Conservation (phyloP, 1,284 basidiomycete species). For the Mycena sp. region DNA sequence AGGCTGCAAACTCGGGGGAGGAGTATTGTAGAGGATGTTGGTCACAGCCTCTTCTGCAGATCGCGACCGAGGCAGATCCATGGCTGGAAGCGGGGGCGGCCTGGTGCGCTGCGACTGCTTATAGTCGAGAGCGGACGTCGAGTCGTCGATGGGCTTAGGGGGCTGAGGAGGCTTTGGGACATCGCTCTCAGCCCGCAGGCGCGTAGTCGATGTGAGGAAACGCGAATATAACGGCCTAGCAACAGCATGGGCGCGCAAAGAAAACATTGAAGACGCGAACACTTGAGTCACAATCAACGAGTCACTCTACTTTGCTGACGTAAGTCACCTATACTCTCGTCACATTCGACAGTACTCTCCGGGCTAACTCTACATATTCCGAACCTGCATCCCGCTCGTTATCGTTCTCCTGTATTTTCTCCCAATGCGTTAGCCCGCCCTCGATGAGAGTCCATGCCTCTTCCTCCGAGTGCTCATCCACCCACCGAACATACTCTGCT, state of each 20-base stretch:
- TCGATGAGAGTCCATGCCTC: constrained; percentile 80
- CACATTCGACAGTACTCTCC: constrained; percentile 60
- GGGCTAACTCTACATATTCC: constrained; percentile 73
- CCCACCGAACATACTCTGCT: constrained; percentile 90
- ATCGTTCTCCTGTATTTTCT: constrained; percentile 67
- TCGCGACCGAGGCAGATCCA: constrained; percentile 78
- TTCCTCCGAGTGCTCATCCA: constrained; percentile 79
- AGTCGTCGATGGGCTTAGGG: constrained; percentile 84
- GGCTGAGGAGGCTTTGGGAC: constrained; percentile 67
- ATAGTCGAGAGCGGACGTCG: constrained; percentile 95
- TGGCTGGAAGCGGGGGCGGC: constrained; percentile 81
- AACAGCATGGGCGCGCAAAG: constrained; percentile 30
- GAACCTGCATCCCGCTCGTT: constrained; percentile 51
- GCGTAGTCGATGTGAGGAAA: constrained; percentile 48
- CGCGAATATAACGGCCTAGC: constrained; percentile 40
- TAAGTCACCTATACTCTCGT: constrained; percentile 5
- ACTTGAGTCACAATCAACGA: constrained; percentile 12
- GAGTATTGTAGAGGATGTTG: constrained; percentile 96
- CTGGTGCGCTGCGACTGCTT: constrained; percentile 77
- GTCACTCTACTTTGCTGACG: too few relatives aligned
- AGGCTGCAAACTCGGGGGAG: constrained; percentile 90
- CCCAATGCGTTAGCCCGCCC: constrained; percentile 76
- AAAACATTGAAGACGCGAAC: constrained; percentile 15
- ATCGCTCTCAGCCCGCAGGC: constrained; percentile 41
- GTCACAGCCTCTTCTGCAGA: constrained; percentile 95